A percentile compares a stretch with the other conserved stretches of the same genome.
Evolutionary conservation across 176 grass and related monocot species (phyloP).

Genomic region (Aegilops speltoides): DNA sequence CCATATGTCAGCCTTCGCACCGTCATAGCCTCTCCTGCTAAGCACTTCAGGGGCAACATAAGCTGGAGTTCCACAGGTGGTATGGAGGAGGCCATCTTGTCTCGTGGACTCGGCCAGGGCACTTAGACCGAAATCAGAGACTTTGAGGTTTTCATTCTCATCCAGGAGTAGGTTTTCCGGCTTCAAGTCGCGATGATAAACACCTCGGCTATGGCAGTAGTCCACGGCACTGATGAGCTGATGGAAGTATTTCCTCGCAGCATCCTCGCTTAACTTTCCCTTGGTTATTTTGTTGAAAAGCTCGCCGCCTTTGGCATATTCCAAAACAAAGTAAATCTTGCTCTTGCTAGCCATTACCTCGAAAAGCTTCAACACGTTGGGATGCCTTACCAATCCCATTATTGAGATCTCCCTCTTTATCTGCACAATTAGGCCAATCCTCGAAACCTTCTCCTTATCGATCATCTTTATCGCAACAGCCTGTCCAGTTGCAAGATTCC

Average conservation of each 20-base stretch:
- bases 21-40: slow-evolving; percentile 46
- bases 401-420: slow-evolving; percentile 54
- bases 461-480: slow-evolving; percentile 61
- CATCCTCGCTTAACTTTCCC: slow-evolving; percentile 43
- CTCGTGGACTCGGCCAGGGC: slow-evolving; percentile 44
- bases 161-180: slow-evolving; percentile 47
- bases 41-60: slow-evolving; percentile 56
- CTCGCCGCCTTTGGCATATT: slow-evolving; percentile 66
- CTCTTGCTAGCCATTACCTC: slow-evolving; percentile 67
- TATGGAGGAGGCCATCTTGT: slow-evolving; percentile 47
- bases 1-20: slow-evolving; percentile 49
- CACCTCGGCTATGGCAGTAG: slow-evolving; percentile 56
- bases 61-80: slow-evolving; percentile 50
- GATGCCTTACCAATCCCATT: slow-evolving; percentile 51
- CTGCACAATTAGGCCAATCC: slow-evolving; percentile 37
- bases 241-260: slow-evolving; percentile 47
- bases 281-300: slow-evolving; percentile 55
- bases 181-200: slow-evolving; percentile 51
- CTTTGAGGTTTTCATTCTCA: slow-evolving; percentile 43
- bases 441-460: slow-evolving; percentile 45
- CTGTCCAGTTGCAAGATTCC: slow-evolving; percentile 28
- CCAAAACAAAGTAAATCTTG: slow-evolving; percentile 70
- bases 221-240: slow-evolving; percentile 47
- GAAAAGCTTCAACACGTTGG: slow-evolving; percentile 46
- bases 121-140: slow-evolving; percentile 46